Percentiles rank a stretch among this genome's conserved stretches.
These are phyloP conservation scores for Pascua guehoae DNA, from an alignment of 1,284 basidiomycete species.

Conservation along the genomic window DNA sequence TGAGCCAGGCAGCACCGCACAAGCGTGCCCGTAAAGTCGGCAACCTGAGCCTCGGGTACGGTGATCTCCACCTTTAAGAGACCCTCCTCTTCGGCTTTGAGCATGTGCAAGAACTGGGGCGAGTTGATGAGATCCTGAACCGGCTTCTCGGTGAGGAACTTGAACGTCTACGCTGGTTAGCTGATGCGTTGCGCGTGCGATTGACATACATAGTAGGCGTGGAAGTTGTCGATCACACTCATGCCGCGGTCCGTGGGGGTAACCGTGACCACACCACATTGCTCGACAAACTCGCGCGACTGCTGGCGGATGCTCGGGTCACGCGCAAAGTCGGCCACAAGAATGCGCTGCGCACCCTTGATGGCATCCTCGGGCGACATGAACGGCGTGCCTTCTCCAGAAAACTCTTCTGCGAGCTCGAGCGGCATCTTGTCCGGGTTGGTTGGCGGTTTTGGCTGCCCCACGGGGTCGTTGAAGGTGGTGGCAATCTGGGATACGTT, in stretches of 20 bases:
- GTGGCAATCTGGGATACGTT: slow-evolving; percentile 32
- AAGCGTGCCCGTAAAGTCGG: slow-evolving; percentile 64
- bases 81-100: slow-evolving; percentile 83
- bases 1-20: slow-evolving; percentile 79
- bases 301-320: slow-evolving; percentile 84
- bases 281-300: slow-evolving; percentile 72
- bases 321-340: slow-evolving; percentile 86
- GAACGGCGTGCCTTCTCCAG: slow-evolving; percentile 33
- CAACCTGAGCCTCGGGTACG: slow-evolving; percentile 58
- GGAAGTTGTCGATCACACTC: slow-evolving; percentile 81
- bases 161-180: slow-evolving; percentile 61
- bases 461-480: slow-evolving; percentile 36
- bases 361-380: slow-evolving; percentile 33
- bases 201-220: slow-evolving; percentile 66
- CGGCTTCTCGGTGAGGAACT: slow-evolving; percentile 84
- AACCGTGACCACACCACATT: slow-evolving; percentile 74
- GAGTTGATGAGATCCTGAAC: slow-evolving; percentile 65
- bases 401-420: slow-evolving; percentile 46
- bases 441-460: slow-evolving; percentile 27
- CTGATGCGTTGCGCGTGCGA: no score
- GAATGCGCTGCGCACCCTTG: slow-evolving; percentile 65
- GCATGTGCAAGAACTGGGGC: slow-evolving; percentile 84
- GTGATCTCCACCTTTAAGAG: slow-evolving; percentile 74
- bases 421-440: slow-evolving; percentile 37
- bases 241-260: slow-evolving; percentile 89